phyloP scores from a whole-genome alignment of 768 basidiomycete species.

The Candolleomyces efflorescens region DNA sequence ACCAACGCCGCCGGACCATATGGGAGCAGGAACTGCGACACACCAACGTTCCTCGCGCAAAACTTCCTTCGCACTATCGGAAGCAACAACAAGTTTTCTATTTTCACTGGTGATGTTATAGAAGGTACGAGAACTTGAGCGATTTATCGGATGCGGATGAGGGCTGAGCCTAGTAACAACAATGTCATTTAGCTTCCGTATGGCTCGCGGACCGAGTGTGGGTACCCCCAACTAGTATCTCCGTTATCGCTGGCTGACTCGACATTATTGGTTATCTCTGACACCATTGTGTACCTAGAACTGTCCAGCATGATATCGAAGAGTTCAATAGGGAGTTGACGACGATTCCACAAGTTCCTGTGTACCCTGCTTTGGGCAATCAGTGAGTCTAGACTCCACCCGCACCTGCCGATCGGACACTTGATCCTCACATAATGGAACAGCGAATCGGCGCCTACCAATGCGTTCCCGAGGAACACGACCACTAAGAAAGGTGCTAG shows the following conservation, averaged over 20 bases:
- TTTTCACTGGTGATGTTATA: constrained; percentile 65
- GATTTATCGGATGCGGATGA: not conserved
- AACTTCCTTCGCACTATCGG: constrained; percentile 37
- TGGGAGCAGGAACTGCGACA: constrained; percentile 50
- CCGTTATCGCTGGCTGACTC: not conserved
- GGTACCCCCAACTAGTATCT: not conserved
- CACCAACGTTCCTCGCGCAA: constrained; percentile 42
- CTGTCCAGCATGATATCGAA: constrained; percentile 40
- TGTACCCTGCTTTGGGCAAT: constrained; percentile 51
- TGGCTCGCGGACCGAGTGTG: constrained; percentile 42
- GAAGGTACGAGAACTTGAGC: constrained; percentile 40
- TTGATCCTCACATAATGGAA: too few relatives aligned
- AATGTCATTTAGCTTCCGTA: constrained; percentile 35
- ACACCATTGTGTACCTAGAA: constrained; percentile 21
- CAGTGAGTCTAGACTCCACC: constrained; percentile 30
- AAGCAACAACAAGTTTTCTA: constrained; percentile 41
- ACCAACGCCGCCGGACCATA: constrained; percentile 43
- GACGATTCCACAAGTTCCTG: constrained; percentile 32
- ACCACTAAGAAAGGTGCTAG: constrained; percentile 21
- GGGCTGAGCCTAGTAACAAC: not conserved
- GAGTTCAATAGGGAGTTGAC: constrained; percentile 44
- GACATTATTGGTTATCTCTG: too few relatives aligned
- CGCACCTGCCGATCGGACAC: too few relatives aligned
- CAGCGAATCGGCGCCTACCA: constrained; percentile 57
- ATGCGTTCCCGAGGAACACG: constrained; percentile 52